Evolutionary conservation across 495 filamentous ascomycete species (phyloP), one percentile per base, ranked within the genome.

Genomic region (Podospora tetraspora): DNA sequence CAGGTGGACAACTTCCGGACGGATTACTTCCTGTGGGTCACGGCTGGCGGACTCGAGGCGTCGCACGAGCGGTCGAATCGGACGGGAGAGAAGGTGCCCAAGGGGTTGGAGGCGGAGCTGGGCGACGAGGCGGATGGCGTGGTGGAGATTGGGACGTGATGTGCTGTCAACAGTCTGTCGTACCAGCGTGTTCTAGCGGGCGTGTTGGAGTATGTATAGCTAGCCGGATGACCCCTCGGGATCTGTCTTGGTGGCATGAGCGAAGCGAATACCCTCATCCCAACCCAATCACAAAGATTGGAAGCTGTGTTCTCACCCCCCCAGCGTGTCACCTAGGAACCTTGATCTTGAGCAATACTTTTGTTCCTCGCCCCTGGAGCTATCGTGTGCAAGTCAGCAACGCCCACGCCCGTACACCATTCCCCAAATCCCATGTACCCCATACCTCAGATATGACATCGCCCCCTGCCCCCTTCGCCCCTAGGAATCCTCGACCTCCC

Each of bases 1-100:
- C 91, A 95, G 73, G 83, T 95, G 68, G 92, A 96, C 71, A 88
- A 91, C 72, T 94, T 87, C 78, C 84, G 84, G 34, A 84, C 85
- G 11, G 85, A 87, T 56, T 87, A 86, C 73, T 95, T 95, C 81
- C 82, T 94, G 27, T 96, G 90, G 81, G 82, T 92, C 21, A 93
- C 88, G 0, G 87, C 89, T 0, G 85, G 81, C 16, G 89, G 89
- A 13, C 78, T 92, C 13, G 68, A 82, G 22, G 88, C 84, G 22
- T 83, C 88, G 4, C 80, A 77, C 12, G 79, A 81, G 69, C 70
- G 77, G 3, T 71, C 72, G 0, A 73, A 76, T 32, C 66, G 77
- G 61, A 68, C 63, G 2, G 69, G 66, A 10, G 78, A 79, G 63
- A 72, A 62, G 65, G 69, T 75, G 27, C 76, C 73, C 43, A 76